A percentile compares a stretch with the other conserved stretches of the same genome.
phyloP scores from a whole-genome alignment of 192 early-diverging fungal species.

The Chytriomyces sp. region DNA sequence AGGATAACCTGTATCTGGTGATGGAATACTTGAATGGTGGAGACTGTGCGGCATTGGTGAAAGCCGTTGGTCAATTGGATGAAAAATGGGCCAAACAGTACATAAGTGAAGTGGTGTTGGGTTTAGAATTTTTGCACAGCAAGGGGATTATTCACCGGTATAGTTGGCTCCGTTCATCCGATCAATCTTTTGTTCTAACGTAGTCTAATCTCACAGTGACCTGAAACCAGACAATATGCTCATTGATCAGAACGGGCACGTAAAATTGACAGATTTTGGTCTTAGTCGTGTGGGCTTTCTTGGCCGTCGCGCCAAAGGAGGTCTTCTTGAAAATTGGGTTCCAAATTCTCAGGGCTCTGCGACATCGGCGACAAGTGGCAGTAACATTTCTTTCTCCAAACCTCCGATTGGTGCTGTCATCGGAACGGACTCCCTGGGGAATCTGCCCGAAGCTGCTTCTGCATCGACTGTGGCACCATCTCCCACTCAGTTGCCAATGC shows the following conservation, averaged over 20 bases:
- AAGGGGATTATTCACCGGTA: constrained; percentile 83
- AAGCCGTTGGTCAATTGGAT: constrained; percentile 70
- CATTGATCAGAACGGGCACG: constrained; percentile 82
- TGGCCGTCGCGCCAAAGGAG: constrained; percentile 70
- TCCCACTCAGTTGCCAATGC: constrained; percentile 20
- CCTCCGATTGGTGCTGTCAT: neutral
- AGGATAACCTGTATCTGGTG: constrained; percentile 83
- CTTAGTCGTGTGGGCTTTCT: constrained; percentile 82
- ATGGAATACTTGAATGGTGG: constrained; percentile 91
- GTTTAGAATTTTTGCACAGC: constrained; percentile 79
- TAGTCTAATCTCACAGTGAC: constrained; percentile 55
- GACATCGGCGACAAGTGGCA: no score
- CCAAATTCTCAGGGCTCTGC: neutral
- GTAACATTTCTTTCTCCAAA: constrained; percentile 4
- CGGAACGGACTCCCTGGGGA: neutral
- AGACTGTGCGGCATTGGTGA: constrained; percentile 85
- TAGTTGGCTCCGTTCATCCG: no score
- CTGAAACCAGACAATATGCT: constrained; percentile 87
- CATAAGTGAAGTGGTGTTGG: constrained; percentile 80
- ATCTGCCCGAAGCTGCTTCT: neutral
- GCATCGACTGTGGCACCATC: neutral
- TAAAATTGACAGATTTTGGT: constrained; percentile 91
- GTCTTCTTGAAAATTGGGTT: constrained; percentile 38
- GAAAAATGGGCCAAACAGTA: constrained; percentile 88
- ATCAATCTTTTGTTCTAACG: constrained; percentile 3